These are phyloP conservation scores for Andrographis paniculata DNA, from an alignment of 305 asterid genomes.

Conservation along the genomic window DNA sequence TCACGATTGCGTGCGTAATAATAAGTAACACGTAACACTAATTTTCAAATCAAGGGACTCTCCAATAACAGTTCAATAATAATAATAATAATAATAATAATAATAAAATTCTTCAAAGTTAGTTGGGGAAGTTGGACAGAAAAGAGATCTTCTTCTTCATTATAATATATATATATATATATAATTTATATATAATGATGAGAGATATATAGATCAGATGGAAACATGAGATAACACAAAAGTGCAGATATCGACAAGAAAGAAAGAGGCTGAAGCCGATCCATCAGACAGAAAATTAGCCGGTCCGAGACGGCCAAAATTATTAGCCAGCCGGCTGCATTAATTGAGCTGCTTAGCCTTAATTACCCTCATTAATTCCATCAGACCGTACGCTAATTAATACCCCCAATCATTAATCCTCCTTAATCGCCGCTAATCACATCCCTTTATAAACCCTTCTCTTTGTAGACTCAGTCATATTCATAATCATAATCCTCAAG, in stretches of 20 bases:
- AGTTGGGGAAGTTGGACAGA: neutral
- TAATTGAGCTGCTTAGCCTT: no score
- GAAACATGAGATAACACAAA: constrained; percentile 12
- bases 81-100: no score
- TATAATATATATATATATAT: constrained; percentile 3
- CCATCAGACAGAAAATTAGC: constrained; percentile 17
- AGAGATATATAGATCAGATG: neutral
- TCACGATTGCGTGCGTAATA: no score
- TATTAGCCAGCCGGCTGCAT: constrained; percentile 32
- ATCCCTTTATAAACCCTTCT: constrained; percentile 52
- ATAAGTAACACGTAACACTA: no score
- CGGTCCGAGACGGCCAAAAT: constrained; percentile 50
- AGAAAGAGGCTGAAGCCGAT: constrained; percentile 16
- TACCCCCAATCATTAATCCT: constrained; percentile 6
- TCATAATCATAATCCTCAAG: constrained; percentile 5
- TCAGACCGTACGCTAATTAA: no score
- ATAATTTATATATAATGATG: constrained; percentile 6
- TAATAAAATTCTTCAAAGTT: neutral
- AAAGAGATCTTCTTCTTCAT: neutral
- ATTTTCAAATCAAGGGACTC: no score
- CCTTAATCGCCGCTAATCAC: no score
- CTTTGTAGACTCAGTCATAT: constrained; percentile 53
- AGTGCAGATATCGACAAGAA: constrained; percentile 25
- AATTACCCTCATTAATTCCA: no score
- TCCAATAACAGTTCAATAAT: no score